These are phyloP conservation scores for Daldinia concentrica DNA, from an alignment of 495 filamentous ascomycete species.

Conservation along the genomic window DNA sequence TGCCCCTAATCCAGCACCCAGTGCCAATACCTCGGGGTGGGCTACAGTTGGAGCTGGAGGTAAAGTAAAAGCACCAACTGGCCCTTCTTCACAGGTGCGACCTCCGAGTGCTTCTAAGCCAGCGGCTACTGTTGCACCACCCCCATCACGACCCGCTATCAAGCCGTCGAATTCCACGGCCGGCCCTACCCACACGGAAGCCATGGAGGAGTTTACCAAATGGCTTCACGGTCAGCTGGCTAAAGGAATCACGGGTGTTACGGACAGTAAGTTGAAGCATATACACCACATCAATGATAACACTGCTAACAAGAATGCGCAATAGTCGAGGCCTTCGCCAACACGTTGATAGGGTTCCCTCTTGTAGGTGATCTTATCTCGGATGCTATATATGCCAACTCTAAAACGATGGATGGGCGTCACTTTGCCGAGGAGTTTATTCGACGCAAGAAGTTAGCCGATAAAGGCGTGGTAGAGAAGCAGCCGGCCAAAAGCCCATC, in stretches of 20 bases:
- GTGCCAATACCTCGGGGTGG: constrained; percentile 70
- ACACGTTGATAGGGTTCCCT: constrained; percentile 76
- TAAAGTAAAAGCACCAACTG: constrained; percentile 79
- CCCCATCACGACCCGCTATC: constrained; percentile 21
- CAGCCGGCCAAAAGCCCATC: constrained; percentile 60
- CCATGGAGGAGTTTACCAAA: constrained; percentile 88
- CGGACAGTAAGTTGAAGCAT: constrained; percentile 60
- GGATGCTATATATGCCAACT: constrained; percentile 86
- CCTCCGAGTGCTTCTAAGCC: constrained; percentile 62
- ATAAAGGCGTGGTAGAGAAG: constrained; percentile 81
- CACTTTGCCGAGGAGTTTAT: constrained; percentile 96
- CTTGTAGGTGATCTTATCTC: constrained; percentile 81
- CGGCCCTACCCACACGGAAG: constrained; percentile 62
- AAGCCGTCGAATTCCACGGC: constrained; percentile 53
- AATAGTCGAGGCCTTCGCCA: constrained; percentile 82
- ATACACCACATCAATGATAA: constrained; percentile 62
- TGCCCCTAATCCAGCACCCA: constrained; percentile 20
- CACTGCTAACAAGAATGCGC: constrained; percentile 42
- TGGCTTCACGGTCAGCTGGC: constrained; percentile 83
- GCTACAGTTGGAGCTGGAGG: constrained; percentile 95
- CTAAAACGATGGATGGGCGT: constrained; percentile 85
- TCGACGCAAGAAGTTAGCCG: constrained; percentile 88
- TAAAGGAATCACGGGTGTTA: constrained; percentile 57
- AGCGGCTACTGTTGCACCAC: constrained; percentile 21
- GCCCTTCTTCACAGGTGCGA: constrained; percentile 64